Evolutionary conservation across 148 eudicot genomes (phyloP).

Genomic region (Polygonum aviculare): DNA sequence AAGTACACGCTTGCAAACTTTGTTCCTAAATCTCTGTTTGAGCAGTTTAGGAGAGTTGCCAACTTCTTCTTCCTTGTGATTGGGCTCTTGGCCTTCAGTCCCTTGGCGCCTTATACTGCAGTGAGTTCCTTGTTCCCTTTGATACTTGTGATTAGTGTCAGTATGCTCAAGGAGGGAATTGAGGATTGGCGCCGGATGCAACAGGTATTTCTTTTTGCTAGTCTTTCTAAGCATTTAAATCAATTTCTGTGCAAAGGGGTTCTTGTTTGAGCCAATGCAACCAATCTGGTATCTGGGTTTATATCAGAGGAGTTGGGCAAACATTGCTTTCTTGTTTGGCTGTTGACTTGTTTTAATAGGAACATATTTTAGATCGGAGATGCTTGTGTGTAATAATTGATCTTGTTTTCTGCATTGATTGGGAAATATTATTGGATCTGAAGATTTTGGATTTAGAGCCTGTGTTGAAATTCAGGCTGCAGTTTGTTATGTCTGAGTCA

Average conservation of each 20-base stretch:
- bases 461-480: too few relatives aligned
- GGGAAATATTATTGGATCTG: not conserved
- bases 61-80: conserved; percentile 76
- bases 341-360: not conserved
- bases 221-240: too few relatives aligned
- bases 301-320: not conserved
- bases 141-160: conserved; percentile 57
- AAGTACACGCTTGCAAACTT: conserved; percentile 69
- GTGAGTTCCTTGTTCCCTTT: conserved; percentile 69
- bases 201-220: conserved; percentile 39
- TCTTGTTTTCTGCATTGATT: too few relatives aligned
- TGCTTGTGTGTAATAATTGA: too few relatives aligned
- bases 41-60: conserved; percentile 95
- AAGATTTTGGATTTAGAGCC: not conserved
- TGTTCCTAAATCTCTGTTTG: conserved; percentile 82
- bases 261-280: not conserved
- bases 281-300: too few relatives aligned
- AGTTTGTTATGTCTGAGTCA: too few relatives aligned
- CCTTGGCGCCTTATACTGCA: conserved; percentile 66
- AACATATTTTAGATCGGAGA: too few relatives aligned
- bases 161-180: conserved; percentile 79
- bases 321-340: not conserved
- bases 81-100: conserved; percentile 59
- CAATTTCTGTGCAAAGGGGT: not conserved
- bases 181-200: conserved; percentile 68